These are phyloP conservation scores for Cyberlindnera euphorbiae DNA, from an alignment of 805 yeast species.

Conservation along the genomic window DNA sequence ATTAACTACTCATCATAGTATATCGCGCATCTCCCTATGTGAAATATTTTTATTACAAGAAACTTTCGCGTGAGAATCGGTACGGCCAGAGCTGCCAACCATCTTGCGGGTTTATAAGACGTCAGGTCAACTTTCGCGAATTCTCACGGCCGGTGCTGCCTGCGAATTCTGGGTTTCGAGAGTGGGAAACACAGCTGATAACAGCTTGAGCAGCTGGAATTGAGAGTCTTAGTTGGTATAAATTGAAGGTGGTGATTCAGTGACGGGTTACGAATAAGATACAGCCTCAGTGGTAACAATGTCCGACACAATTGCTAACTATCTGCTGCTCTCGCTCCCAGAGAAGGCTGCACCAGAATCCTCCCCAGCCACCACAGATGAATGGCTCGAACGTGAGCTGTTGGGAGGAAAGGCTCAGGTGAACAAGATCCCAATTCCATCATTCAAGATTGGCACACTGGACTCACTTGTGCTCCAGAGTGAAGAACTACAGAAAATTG, in stretches of 20 bases:
- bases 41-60: background rate
- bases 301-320: constrained; percentile 35
- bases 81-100: constrained; percentile 1
- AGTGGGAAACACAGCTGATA: too few relatives aligned
- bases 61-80: background rate
- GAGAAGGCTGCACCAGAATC: constrained; percentile 51
- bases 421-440: constrained; percentile 60
- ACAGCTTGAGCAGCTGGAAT: too few relatives aligned
- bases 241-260: too few relatives aligned
- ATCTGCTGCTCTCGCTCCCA: constrained; percentile 54
- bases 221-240: too few relatives aligned
- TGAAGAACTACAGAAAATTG: constrained; percentile 83
- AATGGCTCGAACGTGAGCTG: constrained; percentile 53
- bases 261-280: too few relatives aligned
- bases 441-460: constrained; percentile 89
- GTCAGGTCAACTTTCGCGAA: too few relatives aligned
- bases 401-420: constrained; percentile 57
- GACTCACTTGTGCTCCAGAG: constrained; percentile 87
- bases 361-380: constrained; percentile 34
- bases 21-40: background rate
- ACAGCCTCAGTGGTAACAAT: too few relatives aligned
- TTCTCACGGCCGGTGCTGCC: too few relatives aligned
- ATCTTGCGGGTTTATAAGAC: too few relatives aligned
- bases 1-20: too few relatives aligned
- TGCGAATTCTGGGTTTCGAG: too few relatives aligned